phyloP scores from a whole-genome alignment of 768 basidiomycete genomes.

The Lenzites betulinus region DNA sequence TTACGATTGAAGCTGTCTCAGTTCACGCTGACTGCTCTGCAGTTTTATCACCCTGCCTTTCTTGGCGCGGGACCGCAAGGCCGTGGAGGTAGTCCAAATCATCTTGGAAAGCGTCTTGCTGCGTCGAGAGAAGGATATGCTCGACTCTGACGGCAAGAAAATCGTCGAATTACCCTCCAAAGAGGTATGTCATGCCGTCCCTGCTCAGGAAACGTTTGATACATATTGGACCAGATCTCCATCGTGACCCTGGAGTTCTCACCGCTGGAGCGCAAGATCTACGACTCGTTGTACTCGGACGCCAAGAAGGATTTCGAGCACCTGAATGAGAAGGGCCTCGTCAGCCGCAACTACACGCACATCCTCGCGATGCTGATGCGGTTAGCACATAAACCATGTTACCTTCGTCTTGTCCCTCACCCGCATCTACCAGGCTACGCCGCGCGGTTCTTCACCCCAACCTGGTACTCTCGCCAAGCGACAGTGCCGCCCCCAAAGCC shows the following conservation, averaged over 20 bases:
- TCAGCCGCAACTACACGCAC: constrained; percentile 81
- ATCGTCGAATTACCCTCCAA: constrained; percentile 91
- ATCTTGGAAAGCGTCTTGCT: constrained; percentile 88
- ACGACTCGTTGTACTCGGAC: constrained; percentile 80
- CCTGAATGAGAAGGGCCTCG: constrained; percentile 74
- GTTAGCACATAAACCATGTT: constrained; percentile 40
- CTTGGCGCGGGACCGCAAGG: constrained; percentile 86
- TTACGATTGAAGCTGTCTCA: background rate
- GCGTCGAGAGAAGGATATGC: constrained; percentile 92
- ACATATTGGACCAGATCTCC: constrained; percentile 48
- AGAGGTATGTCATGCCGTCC: constrained; percentile 47
- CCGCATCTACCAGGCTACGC: constrained; percentile 55
- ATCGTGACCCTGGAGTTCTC: constrained; percentile 83
- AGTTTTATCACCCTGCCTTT: constrained; percentile 94
- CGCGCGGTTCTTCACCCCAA: constrained; percentile 92
- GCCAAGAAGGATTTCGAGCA: constrained; percentile 82
- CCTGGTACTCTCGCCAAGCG: constrained; percentile 62
- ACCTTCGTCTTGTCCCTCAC: background rate
- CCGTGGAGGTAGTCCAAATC: constrained; percentile 92
- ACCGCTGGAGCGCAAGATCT: constrained; percentile 79
- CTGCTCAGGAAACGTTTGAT: background rate
- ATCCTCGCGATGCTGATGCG: constrained; percentile 95
- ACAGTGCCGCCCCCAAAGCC: constrained; percentile 43
- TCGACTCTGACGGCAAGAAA: constrained; percentile 78
- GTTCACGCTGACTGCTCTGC: background rate